These are phyloP conservation scores for Aureobasidium subglaciale DNA, from an alignment of 2,329 filamentous ascomycete species.

Conservation along the genomic window DNA sequence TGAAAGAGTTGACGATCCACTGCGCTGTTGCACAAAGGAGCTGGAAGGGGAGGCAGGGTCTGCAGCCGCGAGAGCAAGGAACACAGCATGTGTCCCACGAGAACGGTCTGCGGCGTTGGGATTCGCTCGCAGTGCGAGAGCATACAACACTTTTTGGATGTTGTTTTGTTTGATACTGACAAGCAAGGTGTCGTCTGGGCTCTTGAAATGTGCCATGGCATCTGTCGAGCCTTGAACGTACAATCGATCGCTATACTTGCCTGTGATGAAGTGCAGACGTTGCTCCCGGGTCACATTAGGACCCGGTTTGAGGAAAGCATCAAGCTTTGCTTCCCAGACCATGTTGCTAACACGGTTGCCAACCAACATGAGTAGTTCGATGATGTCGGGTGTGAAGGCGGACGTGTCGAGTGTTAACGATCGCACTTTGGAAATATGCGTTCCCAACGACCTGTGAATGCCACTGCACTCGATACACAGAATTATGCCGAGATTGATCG, in stretches of 20 bases:
- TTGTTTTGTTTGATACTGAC: slow-evolving; percentile 95
- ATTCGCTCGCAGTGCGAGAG: slow-evolving; percentile 76
- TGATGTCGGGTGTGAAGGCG: slow-evolving; percentile 93
- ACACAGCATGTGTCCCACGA: slow-evolving; percentile 80
- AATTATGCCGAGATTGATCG: slow-evolving; percentile 92
- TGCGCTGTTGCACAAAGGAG: slow-evolving; percentile 25
- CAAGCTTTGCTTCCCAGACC: slow-evolving; percentile 86
- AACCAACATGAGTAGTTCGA: slow-evolving; percentile 83
- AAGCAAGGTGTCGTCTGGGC: slow-evolving; percentile 79
- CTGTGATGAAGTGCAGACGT: slow-evolving; percentile 86
- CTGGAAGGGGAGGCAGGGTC: slow-evolving; percentile 70
- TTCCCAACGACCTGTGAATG: slow-evolving; percentile 91
- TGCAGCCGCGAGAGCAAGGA: slow-evolving; percentile 82
- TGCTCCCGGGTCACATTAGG: slow-evolving; percentile 80
- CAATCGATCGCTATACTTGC: slow-evolving; percentile 81
- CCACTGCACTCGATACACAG: slow-evolving; percentile 97
- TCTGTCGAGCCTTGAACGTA: slow-evolving; percentile 67
- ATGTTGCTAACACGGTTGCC: slow-evolving; percentile 95
- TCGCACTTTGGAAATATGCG: slow-evolving; percentile 94
- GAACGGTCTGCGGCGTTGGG: slow-evolving; percentile 82
- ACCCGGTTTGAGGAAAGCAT: slow-evolving; percentile 63
- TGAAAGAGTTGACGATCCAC: slow-evolving; percentile 27
- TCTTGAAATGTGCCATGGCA: slow-evolving; percentile 62
- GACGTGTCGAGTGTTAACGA: slow-evolving; percentile 92
- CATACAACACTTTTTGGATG: slow-evolving; percentile 86